phyloP scores from a whole-genome alignment of 352 stramenopile genomes.

The Phytophthora kernoviae region DNA sequence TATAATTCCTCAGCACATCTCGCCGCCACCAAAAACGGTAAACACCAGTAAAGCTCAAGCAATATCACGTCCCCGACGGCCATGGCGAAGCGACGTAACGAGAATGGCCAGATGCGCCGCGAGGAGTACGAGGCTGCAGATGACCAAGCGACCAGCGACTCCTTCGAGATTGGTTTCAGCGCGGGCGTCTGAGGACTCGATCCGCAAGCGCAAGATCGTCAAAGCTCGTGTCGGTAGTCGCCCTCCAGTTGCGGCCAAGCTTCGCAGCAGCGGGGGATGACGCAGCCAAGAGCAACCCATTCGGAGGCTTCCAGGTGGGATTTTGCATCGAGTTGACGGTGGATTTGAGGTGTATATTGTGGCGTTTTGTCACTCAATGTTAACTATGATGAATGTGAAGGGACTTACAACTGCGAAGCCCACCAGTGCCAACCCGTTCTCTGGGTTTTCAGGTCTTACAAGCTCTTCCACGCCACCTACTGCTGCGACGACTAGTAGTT shows the following conservation, averaged over 20 bases:
- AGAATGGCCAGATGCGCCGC: conserved; percentile 85
- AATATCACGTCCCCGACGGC: background rate
- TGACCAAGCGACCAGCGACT: conserved; percentile 42
- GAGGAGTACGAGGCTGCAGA: conserved; percentile 82
- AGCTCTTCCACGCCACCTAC: conserved; percentile 5
- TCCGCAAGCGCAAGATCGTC: conserved; percentile 82
- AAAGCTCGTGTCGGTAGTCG: conserved; percentile 52
- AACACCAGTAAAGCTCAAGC: no score
- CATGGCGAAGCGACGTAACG: conserved; percentile 86
- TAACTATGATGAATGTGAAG: conserved; percentile 9
- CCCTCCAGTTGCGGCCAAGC: conserved; percentile 17
- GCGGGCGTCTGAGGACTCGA: conserved; percentile 67
- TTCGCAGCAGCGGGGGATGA: conserved; percentile 12
- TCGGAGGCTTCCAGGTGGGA: conserved; percentile 49
- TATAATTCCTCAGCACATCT: no score
- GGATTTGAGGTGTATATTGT: no score
- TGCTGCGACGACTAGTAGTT: conserved; percentile 7
- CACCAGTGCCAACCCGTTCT: conserved; percentile 60
- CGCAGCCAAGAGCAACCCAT: conserved; percentile 39
- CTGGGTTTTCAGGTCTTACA: conserved; percentile 65
- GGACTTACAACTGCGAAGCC: conserved; percentile 37
- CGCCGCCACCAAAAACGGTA: no score
- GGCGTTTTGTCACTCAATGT: background rate
- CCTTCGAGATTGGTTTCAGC: conserved; percentile 71
- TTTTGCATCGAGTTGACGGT: no score